Evolutionary conservation across 2,329 filamentous ascomycete genomes (phyloP), one percentile per base, ranked within the genome.

Genomic region (Penicillium sp.): DNA sequence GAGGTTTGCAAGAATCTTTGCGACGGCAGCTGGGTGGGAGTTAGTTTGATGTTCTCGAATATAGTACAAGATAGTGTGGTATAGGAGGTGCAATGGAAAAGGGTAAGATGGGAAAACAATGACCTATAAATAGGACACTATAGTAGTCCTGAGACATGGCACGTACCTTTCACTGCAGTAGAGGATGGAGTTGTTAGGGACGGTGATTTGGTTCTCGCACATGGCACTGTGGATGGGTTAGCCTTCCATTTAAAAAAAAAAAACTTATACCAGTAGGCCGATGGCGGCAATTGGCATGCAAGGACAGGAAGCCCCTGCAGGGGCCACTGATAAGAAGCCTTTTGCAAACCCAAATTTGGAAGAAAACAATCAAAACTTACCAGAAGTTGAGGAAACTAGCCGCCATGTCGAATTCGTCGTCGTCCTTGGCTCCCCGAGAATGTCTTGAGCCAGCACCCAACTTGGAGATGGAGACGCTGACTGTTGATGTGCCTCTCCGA

Each of bases 91-190:
- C 8, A 43, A 14, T 29, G 23, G 49, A 4, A 21, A 42, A 13
- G 14, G 6, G 48, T 19, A 16, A n/a, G 31, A 29, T 29, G 9
- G 19, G 13, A 1, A 31, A 6, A 50, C 16, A n/a, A 56, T 29
- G 52, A 35, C 23, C 43, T 43, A 47, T 33, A 46, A 49, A 52
- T 19, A 60, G 31, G 45, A 45, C 26, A 11, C 35, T 50, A 33
- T 55, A 55, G 43, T 26, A 51, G 46, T 6, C 7, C 3, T 54
- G 43, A 49, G 60, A 53, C 55, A 50, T 35, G 13, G 25, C 48
- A 70, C 78, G 69, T 79, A 87, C 85, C 81, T 81, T 77, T 87
- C 84, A 51, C 84, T 87, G 75, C 85, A 88, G 70, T 88, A 88
- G 45, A 88, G 77, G 42, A 86, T 78, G 16, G 79, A 80, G 67